phyloP scores from a whole-genome alignment of 169 alveolate genomes.

The Plasmodium gallinaceum region DNA sequence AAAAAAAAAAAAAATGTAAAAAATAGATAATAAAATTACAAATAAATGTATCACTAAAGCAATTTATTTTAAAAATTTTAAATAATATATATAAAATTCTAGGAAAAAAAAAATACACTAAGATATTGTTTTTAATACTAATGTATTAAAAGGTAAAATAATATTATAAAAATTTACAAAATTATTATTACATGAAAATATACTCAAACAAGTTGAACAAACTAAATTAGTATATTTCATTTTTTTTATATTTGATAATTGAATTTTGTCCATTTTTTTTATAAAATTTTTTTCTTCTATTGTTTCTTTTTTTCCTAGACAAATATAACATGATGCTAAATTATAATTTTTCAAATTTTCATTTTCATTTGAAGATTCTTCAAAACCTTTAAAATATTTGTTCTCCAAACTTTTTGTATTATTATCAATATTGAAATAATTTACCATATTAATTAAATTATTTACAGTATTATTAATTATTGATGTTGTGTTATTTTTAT shows the following conservation, averaged over 20 bases:
- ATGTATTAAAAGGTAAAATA: constrained; percentile 15
- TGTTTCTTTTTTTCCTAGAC: constrained; percentile 71
- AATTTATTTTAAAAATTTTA: too few species aligned
- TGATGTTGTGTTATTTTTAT: constrained; percentile 31
- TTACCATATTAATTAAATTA: constrained; percentile 25
- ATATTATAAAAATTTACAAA: constrained; percentile 28
- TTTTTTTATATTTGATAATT: constrained; percentile 24
- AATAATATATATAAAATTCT: too few species aligned
- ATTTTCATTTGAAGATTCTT: background rate
- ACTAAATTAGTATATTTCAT: constrained; percentile 50
- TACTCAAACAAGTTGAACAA: constrained; percentile 61
- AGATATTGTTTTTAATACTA: background rate
- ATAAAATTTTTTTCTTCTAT: constrained; percentile 47
- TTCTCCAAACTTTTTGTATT: background rate
- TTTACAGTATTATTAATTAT: constrained; percentile 30
- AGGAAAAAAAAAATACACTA: too few species aligned
- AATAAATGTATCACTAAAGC: background rate
- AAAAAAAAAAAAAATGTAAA: too few species aligned
- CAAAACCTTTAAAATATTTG: background rate
- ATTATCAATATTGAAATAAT: background rate
- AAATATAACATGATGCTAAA: constrained; percentile 18
- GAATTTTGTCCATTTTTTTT: constrained; percentile 62
- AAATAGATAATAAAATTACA: background rate
- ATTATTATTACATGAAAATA: constrained; percentile 53
- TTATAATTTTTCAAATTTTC: background rate